Evolutionary conservation across 768 basidiomycete species (phyloP), one percentile per base, ranked within the genome.

Genomic region (Rhizopogon vulgaris): DNA sequence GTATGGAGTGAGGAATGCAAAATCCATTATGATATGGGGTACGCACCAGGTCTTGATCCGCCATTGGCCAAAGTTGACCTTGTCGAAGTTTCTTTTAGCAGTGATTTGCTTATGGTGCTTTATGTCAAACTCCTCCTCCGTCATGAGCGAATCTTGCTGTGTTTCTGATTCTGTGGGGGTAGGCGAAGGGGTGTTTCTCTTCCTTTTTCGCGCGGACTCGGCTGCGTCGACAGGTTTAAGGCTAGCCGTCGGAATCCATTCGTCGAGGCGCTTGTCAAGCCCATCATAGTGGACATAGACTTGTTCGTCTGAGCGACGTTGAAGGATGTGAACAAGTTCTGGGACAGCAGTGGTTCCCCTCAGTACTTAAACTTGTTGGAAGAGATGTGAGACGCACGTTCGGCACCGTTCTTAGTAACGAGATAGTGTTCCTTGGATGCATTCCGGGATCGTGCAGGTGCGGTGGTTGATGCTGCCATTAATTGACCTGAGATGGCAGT

Each of bases 11-110:
- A 41, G 22, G 53, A 28, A 34, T 49, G 41, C 17, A 17, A 49
- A 17, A 11, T 41, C 18, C 24, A 39, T 38, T 4, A 42, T 38
- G n/a, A 39, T 39, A 54, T 40, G 40, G 40, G 41, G 41, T 43
- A 73, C 83, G 58, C 58, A 92, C 93, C 93, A 94, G 8, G 92
- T 91, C 64, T 84, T 86, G 60, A 96, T 89, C 64, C 87, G 78
- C 82, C 87, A 94, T 25, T 83, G 75, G 40, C 90, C 90, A 68
- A 93, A 91, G 60, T 83, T 79, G 56, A 94, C 90, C 60, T 80
- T 82, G 54, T 93, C 90, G 63, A 94, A 92, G 64, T 94, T 96
- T 54, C 89, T 77, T 59, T 84, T 80, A 4, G 81, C 77, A 22
- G 79, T 80, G 56, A 83, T 77, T 63, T 82, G 76, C 63, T 80